Base-by-base conservation (phyloP, 2,329 filamentous ascomycete species). In the Claviceps pazoutovae region DNA sequence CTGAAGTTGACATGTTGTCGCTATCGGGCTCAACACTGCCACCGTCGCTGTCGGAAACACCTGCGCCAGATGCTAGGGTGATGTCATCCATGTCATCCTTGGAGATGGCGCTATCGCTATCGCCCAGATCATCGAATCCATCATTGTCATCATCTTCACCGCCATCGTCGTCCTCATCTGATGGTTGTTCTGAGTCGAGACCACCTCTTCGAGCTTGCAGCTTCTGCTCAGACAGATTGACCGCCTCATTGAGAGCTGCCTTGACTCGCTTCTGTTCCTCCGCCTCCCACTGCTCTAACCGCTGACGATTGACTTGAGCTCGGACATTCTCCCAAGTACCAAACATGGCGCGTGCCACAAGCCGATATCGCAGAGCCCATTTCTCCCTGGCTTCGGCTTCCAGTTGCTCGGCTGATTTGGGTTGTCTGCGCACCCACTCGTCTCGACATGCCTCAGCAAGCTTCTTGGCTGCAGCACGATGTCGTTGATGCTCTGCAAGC, bases 401-500 rank as follows among this genome's bases (percentile, higher is more conserved):
- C 17, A 96, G 76, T 63, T 97, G 85, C 61, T 96, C 88, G 1
- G 78, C 74, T 0, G 83, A 82, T 59, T 88, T 88, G 11, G 85
- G 84, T 58, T 88, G 84, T 51, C 81, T 79, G 51, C 80, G 73
- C 50, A 82, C 72, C 84, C 86, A 90, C 62, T 84, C 83, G 14
- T 88, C 84, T 50, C 83, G 74, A 59, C 86, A 88, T 45, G 86
- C 84, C 60, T 87, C 80, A 1, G 91, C 91, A 50, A 94, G 67
- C 50, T 80, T 80, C 65, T 89, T 95, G 1, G 91, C 91, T 2
- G 77, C 74, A n/a, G 78, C 74, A 38, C 80, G 80, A 66, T 97
- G 91, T 13, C 83, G 76, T 56, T 80, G 79, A 58, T 89, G 86
- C 65, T 98, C 93, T 53, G 81, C 79, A 2, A 83, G 68, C 70